Percentiles rank a stretch among this genome's conserved stretches.
phyloP scores from a whole-genome alignment of 495 filamentous ascomycete species.

The Trichoderma erinaceum region DNA sequence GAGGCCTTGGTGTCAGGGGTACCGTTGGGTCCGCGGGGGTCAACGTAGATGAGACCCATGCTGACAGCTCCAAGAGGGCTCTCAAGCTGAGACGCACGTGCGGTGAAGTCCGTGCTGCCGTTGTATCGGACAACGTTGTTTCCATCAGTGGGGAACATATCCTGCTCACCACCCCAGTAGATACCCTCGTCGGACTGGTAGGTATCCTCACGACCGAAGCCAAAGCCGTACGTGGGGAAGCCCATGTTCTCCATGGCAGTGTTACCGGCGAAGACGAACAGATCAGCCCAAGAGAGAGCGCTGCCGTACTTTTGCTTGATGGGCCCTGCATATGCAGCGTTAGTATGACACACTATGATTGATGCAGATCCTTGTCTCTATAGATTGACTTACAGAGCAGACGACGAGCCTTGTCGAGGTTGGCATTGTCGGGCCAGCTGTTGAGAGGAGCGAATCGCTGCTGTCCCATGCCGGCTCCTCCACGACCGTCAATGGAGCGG shows the following conservation, averaged over 20 bases:
- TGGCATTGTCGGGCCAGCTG: conserved; percentile 74
- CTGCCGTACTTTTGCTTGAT: conserved; percentile 77
- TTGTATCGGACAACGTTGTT: conserved; percentile 62
- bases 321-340: conserved; percentile 38
- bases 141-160: conserved; percentile 61
- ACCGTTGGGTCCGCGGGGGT: conserved; percentile 66
- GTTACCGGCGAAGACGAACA: conserved; percentile 63
- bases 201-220: conserved; percentile 59
- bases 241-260: conserved; percentile 71
- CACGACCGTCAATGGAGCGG: conserved; percentile 63
- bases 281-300: conserved; percentile 72
- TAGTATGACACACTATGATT: too few species aligned
- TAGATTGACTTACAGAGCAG: conserved; percentile 42
- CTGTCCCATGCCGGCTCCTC: conserved; percentile 52
- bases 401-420: conserved; percentile 69
- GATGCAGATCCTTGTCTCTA: background rate
- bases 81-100: conserved; percentile 49
- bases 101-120: conserved; percentile 39
- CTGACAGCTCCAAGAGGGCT: conserved; percentile 49
- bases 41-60: conserved; percentile 74
- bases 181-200: conserved; percentile 65
- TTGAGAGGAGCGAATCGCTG: conserved; percentile 74
- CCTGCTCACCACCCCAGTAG: conserved; percentile 69
- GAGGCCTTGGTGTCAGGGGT: conserved; percentile 61
- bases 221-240: conserved; percentile 65